Evolutionary conservation across 2,329 filamentous ascomycete genomes (phyloP).

Genomic region (Pezicula carpinea): DNA sequence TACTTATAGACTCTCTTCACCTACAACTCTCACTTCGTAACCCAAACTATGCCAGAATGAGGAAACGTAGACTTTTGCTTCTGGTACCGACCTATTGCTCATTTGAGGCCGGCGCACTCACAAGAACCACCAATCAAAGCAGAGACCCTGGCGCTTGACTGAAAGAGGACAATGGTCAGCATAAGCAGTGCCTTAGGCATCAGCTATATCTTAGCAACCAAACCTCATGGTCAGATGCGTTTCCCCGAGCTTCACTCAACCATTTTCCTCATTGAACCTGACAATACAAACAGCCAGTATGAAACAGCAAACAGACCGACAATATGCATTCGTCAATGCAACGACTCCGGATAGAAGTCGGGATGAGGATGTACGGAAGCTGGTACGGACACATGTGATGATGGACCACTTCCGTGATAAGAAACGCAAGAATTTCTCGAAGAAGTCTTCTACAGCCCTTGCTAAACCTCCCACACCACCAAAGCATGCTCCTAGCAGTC

Average conservation of each 20-base stretch:
- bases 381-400: conserved; percentile 16
- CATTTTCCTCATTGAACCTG: conserved; percentile 1
- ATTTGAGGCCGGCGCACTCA: neutral
- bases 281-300: neutral
- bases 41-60: no score
- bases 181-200: neutral
- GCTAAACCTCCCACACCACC: neutral
- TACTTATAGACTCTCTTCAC: no score
- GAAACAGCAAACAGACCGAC: neutral
- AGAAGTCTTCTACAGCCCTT: neutral
- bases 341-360: conserved; percentile 3
- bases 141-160: neutral
- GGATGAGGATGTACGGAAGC: conserved; percentile 9
- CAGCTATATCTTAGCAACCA: no score
- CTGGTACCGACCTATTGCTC: neutral
- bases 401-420: conserved; percentile 12
- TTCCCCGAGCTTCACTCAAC: neutral
- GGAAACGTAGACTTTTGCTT: no score
- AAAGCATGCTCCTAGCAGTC: neutral
- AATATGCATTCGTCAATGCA: conserved; percentile 15
- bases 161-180: neutral
- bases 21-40: no score
- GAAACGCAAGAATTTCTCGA: neutral
- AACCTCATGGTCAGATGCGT: neutral
- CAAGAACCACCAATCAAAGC: neutral